Conservation (phyloP, 2,329 filamentous ascomycete genomes). For the Aureobasidium melanogenum region DNA sequence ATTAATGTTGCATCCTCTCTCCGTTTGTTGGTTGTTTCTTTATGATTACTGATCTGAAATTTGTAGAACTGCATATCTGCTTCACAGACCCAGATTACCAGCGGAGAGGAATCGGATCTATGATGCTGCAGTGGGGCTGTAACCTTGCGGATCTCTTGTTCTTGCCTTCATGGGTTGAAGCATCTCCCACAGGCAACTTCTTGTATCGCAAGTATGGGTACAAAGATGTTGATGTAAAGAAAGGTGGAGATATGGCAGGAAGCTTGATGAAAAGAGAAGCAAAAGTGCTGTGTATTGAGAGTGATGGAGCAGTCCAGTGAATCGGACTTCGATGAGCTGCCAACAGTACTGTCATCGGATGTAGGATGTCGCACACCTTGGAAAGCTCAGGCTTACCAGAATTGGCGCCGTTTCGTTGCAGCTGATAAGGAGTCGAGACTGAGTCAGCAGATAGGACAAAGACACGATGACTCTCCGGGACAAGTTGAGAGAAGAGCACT, state of each 20-base stretch:
- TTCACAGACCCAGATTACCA: constrained; percentile 29
- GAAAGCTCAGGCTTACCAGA: no score
- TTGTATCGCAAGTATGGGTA: constrained; percentile 23
- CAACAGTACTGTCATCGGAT: no score
- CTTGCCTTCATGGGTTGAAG: constrained; percentile 23
- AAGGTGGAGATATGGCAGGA: constrained; percentile 13
- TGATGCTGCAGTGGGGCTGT: constrained; percentile 32
- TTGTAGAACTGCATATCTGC: constrained; percentile 26
- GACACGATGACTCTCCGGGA: no score
- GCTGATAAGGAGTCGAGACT: neutral
- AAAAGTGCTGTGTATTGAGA: constrained; percentile 15
- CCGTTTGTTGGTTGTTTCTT: neutral
- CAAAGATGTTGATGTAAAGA: constrained; percentile 15
- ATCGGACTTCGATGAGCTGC: no score
- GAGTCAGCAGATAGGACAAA: neutral
- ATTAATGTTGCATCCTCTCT: neutral
- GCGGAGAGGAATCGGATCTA: constrained; percentile 27
- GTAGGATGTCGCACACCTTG: no score
- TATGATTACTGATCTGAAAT: neutral
- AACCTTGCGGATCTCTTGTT: constrained; percentile 25
- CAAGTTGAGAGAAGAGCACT: neutral
- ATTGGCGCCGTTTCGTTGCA: no score
- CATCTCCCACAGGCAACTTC: constrained; percentile 18
- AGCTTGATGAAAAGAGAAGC: constrained; percentile 15
- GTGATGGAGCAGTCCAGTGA: constrained; percentile 6